Evolutionary conservation across 345 rosid genomes (phyloP).

Genomic region (Abelmoschus esculentus): DNA sequence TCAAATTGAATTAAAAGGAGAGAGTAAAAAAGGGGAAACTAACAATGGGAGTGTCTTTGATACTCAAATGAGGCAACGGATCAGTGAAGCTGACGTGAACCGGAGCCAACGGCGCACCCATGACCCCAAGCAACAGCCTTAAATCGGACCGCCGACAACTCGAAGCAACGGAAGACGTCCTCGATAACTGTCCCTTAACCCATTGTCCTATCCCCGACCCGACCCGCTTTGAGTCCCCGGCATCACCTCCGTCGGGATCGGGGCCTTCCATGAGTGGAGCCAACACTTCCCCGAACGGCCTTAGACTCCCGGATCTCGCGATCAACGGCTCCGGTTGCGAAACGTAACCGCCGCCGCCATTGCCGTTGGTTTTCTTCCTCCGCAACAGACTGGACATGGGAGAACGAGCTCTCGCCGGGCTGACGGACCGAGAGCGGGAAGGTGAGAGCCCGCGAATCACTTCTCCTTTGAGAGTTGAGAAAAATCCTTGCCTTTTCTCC

Average conservation of each 20-base stretch:
- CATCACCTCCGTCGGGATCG: conserved; percentile 63
- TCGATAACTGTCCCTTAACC: conserved; percentile 69
- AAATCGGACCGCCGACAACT: conserved; percentile 60
- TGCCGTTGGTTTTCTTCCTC: conserved; percentile 34
- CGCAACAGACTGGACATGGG: conserved; percentile 46
- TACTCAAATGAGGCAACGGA: conserved; percentile 76
- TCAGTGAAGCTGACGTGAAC: conserved; percentile 58
- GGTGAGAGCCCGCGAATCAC: conserved; percentile 84
- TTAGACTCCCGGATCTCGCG: conserved; percentile 69
- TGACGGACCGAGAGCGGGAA: conserved; percentile 54
- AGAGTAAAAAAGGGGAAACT: conserved; percentile 10
- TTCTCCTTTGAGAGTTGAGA: conserved; percentile 77
- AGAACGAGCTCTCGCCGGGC: conserved; percentile 52
- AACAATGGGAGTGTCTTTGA: conserved; percentile 88
- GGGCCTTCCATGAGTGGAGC: conserved; percentile 89
- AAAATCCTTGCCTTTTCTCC: conserved; percentile 90
- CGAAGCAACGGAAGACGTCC: conserved; percentile 50
- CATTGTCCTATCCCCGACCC: conserved; percentile 79
- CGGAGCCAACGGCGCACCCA: conserved; percentile 93
- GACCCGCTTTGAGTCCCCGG: conserved; percentile 40
- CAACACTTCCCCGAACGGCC: conserved; percentile 53
- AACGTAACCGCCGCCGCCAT: conserved; percentile 13
- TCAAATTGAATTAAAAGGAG: neutral
- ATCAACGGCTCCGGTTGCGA: conserved; percentile 42
- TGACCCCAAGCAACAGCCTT: conserved; percentile 70